Base-by-base conservation (phyloP, 306 rosid species). In the Quercus alba region DNA sequence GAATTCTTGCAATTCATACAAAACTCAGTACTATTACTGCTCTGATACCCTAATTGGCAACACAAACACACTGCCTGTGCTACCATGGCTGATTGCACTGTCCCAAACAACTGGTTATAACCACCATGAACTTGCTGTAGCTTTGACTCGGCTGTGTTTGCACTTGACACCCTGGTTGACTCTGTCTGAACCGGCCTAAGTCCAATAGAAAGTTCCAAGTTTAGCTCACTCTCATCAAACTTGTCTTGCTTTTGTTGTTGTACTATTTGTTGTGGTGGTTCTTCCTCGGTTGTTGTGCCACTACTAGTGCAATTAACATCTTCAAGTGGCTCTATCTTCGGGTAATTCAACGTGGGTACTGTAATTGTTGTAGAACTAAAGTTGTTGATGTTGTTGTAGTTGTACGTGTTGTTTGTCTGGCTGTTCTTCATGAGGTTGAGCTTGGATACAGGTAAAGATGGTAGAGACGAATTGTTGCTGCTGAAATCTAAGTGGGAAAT, bases 151-250 rank as follows among this genome's bases (percentile, higher is more conserved):
- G 88, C 90, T 30, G 86, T 79, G 83, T 83, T 84, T 38, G 71
- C 75, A 1, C 59, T 58, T 26, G 78, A 81, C 6, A 78, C 20
- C 70, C 90, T 82, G 35, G 81, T 33, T 1, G 82, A 62, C 71
- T 82, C 81, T 38, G 83, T 71, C 76, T 84, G 88, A 61, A 82
- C 82, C 21, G 95, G 95, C 11, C 28, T 75, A 0, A 87, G 78
- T 31, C 96, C 96, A 18, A 91, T 84, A 1, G 91, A 84, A 17
- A 91, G 96, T 57, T 91, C 96, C 85, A 91, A 75, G 74, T 89
- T 82, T 62, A 82, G 59, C 54, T 83, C 87, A 51, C 28, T 6
- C 41, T 75, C 46, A 38, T 75, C 46, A 38, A 58, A 33, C 49
- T 6, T 28, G 28, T 18, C 41, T 23, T n/a, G 52, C 49, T 52